Base-by-base conservation (phyloP, 495 filamentous ascomycete species). In the Hypoxylon perforatum region DNA sequence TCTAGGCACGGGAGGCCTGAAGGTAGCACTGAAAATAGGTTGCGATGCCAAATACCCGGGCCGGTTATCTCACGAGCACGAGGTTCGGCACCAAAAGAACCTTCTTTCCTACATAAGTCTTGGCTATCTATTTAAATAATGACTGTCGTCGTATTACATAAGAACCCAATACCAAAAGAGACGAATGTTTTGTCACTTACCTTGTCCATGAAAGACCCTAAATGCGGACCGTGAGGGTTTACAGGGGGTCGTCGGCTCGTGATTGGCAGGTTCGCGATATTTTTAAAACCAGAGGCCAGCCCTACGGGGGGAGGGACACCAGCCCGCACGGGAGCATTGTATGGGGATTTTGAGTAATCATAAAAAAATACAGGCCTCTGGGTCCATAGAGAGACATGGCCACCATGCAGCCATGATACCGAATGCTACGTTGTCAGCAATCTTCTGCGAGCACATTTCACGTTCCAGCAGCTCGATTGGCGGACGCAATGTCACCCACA, bases 251-350 rank as follows among this genome's bases (percentile, higher is more conserved):
- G 8, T 9, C 14, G 41, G 28, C 23, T 46, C 12, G 21, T 33
- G 41, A 68, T 68, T 63, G 65, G 65, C 12, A 57, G 35, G 33
- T 6, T 44, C 39, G 23, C 38, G 59, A 55, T 63, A 68, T 63
- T 68, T 68, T 63, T 67, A 59, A 55, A 42, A n/a, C 30, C 25
- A 3, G 7, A 28, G 46, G 8, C 48, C 65, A 69, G 65, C 65
- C 65, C 59, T 69, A 56, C 38, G 33, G 42, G 44, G 41, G 18
- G 15, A 19, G 12, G 38, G 22, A 10, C 39, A 19, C 18, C 7
- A 28, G n/a, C n/a, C n/a, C 25, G 25, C 25, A 28, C 25, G 25
- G 25, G 3, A 28, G n/a, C 25, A 28, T 28, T 3, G 25, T 28
- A 28, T 28, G 25, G 28, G 21, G 11, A 19, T 54, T 36, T 23